Percentiles rank a stretch among this genome's conserved stretches.
phyloP scores from a whole-genome alignment of 1,284 basidiomycete genomes.

The Athelia psychrophila region DNA sequence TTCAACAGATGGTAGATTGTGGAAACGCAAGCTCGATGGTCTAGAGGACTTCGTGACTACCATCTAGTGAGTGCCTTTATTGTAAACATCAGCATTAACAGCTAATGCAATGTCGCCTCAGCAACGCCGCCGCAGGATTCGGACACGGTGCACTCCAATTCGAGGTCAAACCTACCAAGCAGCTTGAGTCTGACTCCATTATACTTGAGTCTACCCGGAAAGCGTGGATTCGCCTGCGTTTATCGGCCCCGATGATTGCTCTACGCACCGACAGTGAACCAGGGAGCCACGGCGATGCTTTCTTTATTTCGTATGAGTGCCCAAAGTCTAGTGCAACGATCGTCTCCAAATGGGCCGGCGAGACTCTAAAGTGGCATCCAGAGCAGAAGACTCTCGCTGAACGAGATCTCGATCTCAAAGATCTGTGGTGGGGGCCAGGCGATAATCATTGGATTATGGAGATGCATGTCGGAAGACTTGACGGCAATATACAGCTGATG shows the following conservation, averaged over 20 bases:
- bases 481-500: no score
- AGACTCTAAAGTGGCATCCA: neutral
- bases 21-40: neutral
- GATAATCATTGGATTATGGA: neutral
- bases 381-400: neutral
- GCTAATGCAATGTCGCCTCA: no score
- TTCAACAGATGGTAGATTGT: neutral
- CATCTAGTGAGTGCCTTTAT: neutral
- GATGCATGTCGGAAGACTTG: neutral
- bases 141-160: no score
- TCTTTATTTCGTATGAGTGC: neutral
- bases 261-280: neutral
- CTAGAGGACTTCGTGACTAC: neutral
- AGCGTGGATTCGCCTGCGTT: neutral
- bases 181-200: no score
- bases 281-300: neutral
- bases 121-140: no score
- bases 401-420: neutral
- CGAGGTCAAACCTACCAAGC: no score
- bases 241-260: neutral
- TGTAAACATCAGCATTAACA: no score
- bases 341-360: neutral
- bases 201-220: neutral
- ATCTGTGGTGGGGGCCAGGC: neutral
- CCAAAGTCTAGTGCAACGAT: neutral